Percentiles rank a stretch among this genome's conserved stretches.
Conservation (phyloP, 2,329 filamentous ascomycete species). For the Cadophora luteo-olivacea region DNA sequence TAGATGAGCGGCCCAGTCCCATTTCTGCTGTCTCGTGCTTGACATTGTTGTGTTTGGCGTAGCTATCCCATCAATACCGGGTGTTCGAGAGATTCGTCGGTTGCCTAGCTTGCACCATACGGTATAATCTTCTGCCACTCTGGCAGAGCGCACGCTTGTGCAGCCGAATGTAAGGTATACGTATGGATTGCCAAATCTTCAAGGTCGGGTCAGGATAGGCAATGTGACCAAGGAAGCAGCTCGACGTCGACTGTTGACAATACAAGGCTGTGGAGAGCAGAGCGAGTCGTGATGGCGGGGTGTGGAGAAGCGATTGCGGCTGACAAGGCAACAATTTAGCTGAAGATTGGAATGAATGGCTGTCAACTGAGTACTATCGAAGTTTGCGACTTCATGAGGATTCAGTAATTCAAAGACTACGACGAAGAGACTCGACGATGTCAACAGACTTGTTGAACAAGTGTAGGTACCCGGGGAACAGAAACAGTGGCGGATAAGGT, state of each 20-base stretch:
- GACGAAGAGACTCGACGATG: neutral
- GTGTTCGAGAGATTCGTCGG: neutral
- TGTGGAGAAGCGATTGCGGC: neutral
- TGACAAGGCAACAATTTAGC: constrained; percentile 6
- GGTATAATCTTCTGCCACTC: neutral
- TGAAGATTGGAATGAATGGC: neutral
- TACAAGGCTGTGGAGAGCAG: neutral
- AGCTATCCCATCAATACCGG: neutral
- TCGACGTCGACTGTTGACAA: neutral
- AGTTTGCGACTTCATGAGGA: neutral
- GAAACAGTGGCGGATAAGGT: constrained; percentile 13
- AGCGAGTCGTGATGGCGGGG: neutral
- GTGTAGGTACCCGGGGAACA: constrained; percentile 3
- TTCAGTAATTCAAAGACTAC: neutral
- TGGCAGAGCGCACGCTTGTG: neutral
- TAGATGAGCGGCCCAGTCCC: constrained; percentile 28
- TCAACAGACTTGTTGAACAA: constrained; percentile 1
- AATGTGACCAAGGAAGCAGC: neutral
- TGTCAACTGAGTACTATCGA: neutral
- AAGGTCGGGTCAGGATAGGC: neutral
- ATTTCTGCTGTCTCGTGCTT: constrained; percentile 24
- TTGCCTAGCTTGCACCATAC: neutral
- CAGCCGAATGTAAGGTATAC: neutral
- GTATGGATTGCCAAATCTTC: neutral
- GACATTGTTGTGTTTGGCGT: constrained; percentile 11